phyloP scores from a whole-genome alignment of 495 filamentous ascomycete species.

The Zalerion maritima region DNA sequence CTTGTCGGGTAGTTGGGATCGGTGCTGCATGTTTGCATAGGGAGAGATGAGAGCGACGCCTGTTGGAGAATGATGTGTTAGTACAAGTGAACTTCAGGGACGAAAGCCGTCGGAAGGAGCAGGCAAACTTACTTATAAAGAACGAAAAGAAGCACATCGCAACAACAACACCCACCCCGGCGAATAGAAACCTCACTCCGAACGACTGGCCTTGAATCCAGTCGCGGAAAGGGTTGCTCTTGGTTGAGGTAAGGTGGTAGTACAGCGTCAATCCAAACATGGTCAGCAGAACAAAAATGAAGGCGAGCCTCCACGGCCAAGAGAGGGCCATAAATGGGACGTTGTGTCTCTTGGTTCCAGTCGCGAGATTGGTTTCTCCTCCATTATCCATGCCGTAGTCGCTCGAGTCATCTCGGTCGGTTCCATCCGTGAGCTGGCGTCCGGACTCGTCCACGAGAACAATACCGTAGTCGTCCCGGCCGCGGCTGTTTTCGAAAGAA shows the following conservation, averaged over 20 bases:
- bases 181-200: slow-evolving; percentile 21
- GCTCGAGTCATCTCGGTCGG: background rate
- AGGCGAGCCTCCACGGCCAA: slow-evolving; percentile 13
- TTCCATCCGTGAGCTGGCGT: slow-evolving; percentile 6
- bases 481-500: slow-evolving; percentile 9
- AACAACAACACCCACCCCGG: slow-evolving; percentile 17
- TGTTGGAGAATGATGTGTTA: slow-evolving; percentile 5
- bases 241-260: slow-evolving; percentile 15
- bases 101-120: background rate
- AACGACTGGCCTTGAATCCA: slow-evolving; percentile 19
- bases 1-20: slow-evolving; percentile 8
- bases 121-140: slow-evolving; percentile 15
- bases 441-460: slow-evolving; percentile 16
- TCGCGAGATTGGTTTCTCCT: background rate
- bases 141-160: slow-evolving; percentile 20
- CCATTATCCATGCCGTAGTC: slow-evolving; percentile 5
- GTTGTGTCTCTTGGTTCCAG: slow-evolving; percentile 1
- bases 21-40: slow-evolving; percentile 12
- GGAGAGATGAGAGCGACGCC: slow-evolving; percentile 18
- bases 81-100: background rate
- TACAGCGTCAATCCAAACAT: slow-evolving; percentile 18
- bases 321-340: slow-evolving; percentile 17
- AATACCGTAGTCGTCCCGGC: slow-evolving; percentile 18
- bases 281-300: slow-evolving; percentile 14
- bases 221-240: slow-evolving; percentile 11